These are phyloP conservation scores for Leishmania braziliensis DNA, from an alignment of 208 protist species.

Conservation along the genomic window DNA sequence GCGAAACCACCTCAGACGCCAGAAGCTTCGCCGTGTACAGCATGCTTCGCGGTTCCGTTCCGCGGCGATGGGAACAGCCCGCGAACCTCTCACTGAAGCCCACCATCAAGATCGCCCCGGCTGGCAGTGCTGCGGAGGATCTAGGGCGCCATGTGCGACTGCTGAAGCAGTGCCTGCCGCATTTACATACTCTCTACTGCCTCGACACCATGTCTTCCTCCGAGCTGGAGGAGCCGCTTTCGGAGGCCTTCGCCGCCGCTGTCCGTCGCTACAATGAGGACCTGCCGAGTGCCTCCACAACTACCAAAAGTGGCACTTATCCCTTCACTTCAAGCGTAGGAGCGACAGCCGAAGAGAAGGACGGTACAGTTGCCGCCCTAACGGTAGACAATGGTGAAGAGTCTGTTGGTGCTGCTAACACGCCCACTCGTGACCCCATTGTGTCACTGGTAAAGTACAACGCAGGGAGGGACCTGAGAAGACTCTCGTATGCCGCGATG, in stretches of 20 bases:
- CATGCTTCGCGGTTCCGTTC: constrained; percentile 77
- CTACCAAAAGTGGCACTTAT: background rate
- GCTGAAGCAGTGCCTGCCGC: constrained; percentile 36
- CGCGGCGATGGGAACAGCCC: constrained; percentile 77
- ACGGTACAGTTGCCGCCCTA: background rate
- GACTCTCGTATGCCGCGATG: constrained; percentile 45
- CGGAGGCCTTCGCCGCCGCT: constrained; percentile 53
- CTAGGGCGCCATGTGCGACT: constrained; percentile 47
- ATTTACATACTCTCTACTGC: constrained; percentile 38
- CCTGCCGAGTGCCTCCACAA: background rate
- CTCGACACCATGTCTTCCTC: constrained; percentile 66
- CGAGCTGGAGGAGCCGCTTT: constrained; percentile 52
- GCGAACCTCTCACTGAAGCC: constrained; percentile 78
- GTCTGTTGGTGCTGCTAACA: background rate
- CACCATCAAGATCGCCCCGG: constrained; percentile 51
- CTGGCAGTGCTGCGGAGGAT: constrained; percentile 35
- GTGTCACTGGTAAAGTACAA: constrained; percentile 57
- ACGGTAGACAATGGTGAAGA: background rate
- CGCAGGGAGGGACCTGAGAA: constrained; percentile 49
- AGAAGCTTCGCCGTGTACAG: constrained; percentile 52
- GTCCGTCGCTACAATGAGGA: constrained; percentile 37
- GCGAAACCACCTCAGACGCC: background rate
- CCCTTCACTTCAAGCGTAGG: background rate
- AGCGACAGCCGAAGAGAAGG: background rate
- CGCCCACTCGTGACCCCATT: background rate